Conservation (phyloP, 225 moss, liverwort and hornwort genomes). For the Straminergon stramineum region DNA sequence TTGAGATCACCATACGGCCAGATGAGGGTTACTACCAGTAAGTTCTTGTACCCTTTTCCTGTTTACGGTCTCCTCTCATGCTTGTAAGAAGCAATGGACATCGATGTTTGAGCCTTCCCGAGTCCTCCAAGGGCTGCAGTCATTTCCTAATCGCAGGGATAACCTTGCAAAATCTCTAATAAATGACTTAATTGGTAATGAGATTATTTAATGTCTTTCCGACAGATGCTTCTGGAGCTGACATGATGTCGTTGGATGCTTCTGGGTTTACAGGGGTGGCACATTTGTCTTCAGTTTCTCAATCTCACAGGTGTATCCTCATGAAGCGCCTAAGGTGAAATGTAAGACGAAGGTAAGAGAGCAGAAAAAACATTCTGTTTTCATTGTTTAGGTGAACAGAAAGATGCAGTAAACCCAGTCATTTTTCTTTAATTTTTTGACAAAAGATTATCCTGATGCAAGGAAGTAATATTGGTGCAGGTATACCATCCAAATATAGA, state of each 20-base stretch:
- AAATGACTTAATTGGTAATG: not conserved
- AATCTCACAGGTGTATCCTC: conserved; percentile 96
- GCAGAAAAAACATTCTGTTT: not conserved
- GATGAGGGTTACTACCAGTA: conserved; percentile 98
- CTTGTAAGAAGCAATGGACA: not conserved
- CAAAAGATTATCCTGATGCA: not conserved
- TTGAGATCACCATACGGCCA: conserved; percentile 93
- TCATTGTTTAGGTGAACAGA: not conserved
- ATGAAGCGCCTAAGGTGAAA: conserved; percentile 97
- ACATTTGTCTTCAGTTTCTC: conserved; percentile 89
- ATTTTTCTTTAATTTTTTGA: not conserved
- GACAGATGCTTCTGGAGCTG: not conserved
- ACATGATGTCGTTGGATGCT: not conserved
- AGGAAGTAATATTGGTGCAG: conserved; percentile 19
- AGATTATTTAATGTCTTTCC: not conserved
- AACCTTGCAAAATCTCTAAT: not conserved
- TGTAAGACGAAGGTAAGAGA: conserved; percentile 93
- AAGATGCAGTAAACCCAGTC: not conserved
- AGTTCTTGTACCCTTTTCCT: conserved; percentile 3
- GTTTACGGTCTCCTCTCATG: not conserved
- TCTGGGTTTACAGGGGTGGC: conserved; percentile 59
- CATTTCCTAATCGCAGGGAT: not conserved
- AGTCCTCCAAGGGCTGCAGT: not conserved
- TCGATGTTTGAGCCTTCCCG: not conserved
- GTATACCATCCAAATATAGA: conserved; percentile 98